Conservation (phyloP, 305 asterid genomes). For the Fraxinus paxiana region DNA sequence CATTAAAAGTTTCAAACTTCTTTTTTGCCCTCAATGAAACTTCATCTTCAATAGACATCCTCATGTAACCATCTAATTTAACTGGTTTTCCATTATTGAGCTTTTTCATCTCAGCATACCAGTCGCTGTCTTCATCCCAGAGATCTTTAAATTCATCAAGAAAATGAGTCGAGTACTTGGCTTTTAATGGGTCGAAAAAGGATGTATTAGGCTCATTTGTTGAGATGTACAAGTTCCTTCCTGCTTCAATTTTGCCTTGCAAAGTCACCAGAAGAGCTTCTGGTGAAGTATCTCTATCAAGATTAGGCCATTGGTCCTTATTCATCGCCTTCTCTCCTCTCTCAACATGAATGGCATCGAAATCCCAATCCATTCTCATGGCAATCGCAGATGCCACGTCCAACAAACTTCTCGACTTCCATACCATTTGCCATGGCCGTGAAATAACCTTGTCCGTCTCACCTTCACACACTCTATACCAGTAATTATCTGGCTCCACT, state of each 20-base stretch:
- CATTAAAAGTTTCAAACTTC: constrained; percentile 81
- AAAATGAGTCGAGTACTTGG: constrained; percentile 59
- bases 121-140: constrained; percentile 63
- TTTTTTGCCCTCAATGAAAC: constrained; percentile 69
- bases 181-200: constrained; percentile 61
- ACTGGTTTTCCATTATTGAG: constrained; percentile 59
- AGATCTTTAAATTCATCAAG: constrained; percentile 66
- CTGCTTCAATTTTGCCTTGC: constrained; percentile 45
- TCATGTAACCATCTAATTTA: constrained; percentile 85
- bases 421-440: constrained; percentile 69
- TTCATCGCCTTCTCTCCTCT: constrained; percentile 67
- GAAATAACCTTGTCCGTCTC: constrained; percentile 47
- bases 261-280: constrained; percentile 46
- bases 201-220: constrained; percentile 48
- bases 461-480: constrained; percentile 88
- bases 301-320: constrained; percentile 68
- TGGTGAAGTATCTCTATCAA: constrained; percentile 59
- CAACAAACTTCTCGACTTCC: constrained; percentile 65
- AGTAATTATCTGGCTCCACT: constrained; percentile 76
- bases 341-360: constrained; percentile 59
- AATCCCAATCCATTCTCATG: constrained; percentile 71
- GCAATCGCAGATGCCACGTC: constrained; percentile 60
- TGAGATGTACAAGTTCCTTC: constrained; percentile 69
- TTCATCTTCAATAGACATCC: constrained; percentile 60
- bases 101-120: constrained; percentile 59